Base-by-base conservation (phyloP, 352 stramenopile species). In the Phytophthora sansomeana region DNA sequence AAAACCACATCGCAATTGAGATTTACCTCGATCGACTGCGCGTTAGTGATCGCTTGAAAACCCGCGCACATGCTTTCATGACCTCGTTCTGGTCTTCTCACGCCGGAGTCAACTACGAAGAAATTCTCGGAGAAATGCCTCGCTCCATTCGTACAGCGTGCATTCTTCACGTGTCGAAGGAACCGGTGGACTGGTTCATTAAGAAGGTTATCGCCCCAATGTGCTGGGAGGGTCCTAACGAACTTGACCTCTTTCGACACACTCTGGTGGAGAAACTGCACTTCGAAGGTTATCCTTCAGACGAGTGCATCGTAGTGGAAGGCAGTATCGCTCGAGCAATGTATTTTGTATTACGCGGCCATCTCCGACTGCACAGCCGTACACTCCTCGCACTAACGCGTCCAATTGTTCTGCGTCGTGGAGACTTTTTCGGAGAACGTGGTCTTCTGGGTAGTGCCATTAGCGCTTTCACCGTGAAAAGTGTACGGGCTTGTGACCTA, bases 311-410 rank as follows among this genome's bases (percentile, higher is more conserved):
- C 6, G 61, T 92, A 0, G 65, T 81, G 21, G 81, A 92, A 68
- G 84, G 84, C 0, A 83, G 68, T 19, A 87, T 91, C 53, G 51
- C 73, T 6, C 77, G 74, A 32, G 71, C 78, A 14, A 88, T 90
- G 80, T 91, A 89, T 57, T 91, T 91, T 58, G 84, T 92, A 33
- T 53, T 93, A 10, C 77, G 79, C 5, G 84, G 84, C 0, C 48
- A 85, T 13, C 63, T 93, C 3, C 74, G 78, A 6, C 58, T 77
- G 6, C 62, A 83, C 28, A 69, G 72, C 32, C 51, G 68, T 7
- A 64, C 72, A 4, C 30, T 80, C 21, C 21, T 24, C 21, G 21
- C 21, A 4, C 63, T 80, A 3, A 57, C 51, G 3, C 59, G 46
- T 28, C 72, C 68, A 5, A 58, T 75, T 13, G 57, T 47, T 5